Conservation (phyloP, 805 yeast genomes). For the Hanseniaspora guilliermondii region DNA sequence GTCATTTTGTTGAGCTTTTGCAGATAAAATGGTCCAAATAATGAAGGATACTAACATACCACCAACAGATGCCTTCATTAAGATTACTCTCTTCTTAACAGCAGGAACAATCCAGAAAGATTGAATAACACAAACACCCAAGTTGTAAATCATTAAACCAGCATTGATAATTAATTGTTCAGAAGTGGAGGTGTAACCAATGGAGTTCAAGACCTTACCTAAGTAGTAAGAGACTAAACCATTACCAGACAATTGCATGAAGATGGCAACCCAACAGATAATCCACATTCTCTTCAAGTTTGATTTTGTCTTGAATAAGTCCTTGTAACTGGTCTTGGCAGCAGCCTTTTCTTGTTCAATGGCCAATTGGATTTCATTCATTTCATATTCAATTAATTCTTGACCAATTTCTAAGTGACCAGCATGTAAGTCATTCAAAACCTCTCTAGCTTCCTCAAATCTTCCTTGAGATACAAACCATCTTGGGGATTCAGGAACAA, state of each 20-base stretch:
- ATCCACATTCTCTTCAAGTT: conserved; percentile 35
- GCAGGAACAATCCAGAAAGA: conserved; percentile 24
- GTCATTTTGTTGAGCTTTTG: conserved; percentile 33
- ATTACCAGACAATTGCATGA: conserved; percentile 41
- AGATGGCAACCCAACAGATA: conserved; percentile 25
- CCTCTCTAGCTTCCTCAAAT: conserved; percentile 32
- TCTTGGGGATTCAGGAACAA: conserved; percentile 42
- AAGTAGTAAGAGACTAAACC: conserved; percentile 42
- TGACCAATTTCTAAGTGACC: conserved; percentile 30
- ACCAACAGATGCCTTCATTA: conserved; percentile 26
- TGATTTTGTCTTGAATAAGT: conserved; percentile 30
- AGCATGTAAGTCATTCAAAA: conserved; percentile 33
- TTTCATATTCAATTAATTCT: conserved; percentile 29
- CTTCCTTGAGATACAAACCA: conserved; percentile 33
- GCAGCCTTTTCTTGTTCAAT: conserved; percentile 32
- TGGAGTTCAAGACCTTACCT: conserved; percentile 37
- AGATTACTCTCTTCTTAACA: conserved; percentile 30
- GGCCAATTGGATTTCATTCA: conserved; percentile 31
- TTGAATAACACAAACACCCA: conserved; percentile 26
- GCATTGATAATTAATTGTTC: conserved; percentile 41
- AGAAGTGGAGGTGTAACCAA: conserved; percentile 39
- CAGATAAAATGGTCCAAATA: conserved; percentile 38
- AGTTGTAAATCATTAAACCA: conserved; percentile 38
- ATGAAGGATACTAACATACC: conserved; percentile 31
- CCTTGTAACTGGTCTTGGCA: conserved; percentile 27